Conservation (phyloP, 1,284 basidiomycete genomes). For the Ceratobasidium sp. region DNA sequence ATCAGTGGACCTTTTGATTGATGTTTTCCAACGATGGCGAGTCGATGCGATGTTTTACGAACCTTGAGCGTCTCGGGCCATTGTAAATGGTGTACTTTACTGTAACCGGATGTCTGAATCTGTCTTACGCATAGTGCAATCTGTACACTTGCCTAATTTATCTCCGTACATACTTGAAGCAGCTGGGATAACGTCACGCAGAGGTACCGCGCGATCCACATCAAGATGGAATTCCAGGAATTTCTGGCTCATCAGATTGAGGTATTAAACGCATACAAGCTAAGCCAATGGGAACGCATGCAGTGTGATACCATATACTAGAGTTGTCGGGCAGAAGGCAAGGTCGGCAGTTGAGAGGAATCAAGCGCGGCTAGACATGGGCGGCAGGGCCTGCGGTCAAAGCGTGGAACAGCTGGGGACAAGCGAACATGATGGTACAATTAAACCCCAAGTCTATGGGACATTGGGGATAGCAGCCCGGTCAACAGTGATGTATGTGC, state of each 20-base stretch:
- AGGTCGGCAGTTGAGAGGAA: background rate
- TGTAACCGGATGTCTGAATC: slow-evolving; percentile 39
- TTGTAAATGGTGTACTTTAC: slow-evolving; percentile 42
- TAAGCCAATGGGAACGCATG: background rate
- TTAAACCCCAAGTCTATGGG: slow-evolving; percentile 37
- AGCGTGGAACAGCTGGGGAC: slow-evolving; percentile 6
- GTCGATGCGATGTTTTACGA: slow-evolving; percentile 38
- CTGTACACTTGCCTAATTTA: slow-evolving; percentile 41
- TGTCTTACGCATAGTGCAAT: slow-evolving; percentile 44
- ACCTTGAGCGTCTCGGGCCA: slow-evolving; percentile 31
- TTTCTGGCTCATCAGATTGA: slow-evolving; percentile 32
- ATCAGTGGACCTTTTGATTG: slow-evolving; percentile 10
- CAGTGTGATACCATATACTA: slow-evolving; percentile 4
- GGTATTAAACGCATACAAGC: slow-evolving; percentile 21
- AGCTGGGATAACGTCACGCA: background rate
- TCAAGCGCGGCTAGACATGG: background rate
- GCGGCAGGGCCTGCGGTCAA: slow-evolving; percentile 3
- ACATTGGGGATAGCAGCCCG: background rate
- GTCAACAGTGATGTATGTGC: background rate
- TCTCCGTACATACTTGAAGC: slow-evolving; percentile 18
- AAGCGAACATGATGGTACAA: slow-evolving; percentile 5
- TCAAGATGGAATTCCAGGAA: background rate
- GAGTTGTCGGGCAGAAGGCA: slow-evolving; percentile 32
- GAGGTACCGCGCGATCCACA: background rate
- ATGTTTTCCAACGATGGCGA: slow-evolving; percentile 2